Percentiles rank a stretch among this genome's conserved stretches.
Conservation (phyloP, 768 basidiomycete genomes). For the Leucosporidium creatinivorum region DNA sequence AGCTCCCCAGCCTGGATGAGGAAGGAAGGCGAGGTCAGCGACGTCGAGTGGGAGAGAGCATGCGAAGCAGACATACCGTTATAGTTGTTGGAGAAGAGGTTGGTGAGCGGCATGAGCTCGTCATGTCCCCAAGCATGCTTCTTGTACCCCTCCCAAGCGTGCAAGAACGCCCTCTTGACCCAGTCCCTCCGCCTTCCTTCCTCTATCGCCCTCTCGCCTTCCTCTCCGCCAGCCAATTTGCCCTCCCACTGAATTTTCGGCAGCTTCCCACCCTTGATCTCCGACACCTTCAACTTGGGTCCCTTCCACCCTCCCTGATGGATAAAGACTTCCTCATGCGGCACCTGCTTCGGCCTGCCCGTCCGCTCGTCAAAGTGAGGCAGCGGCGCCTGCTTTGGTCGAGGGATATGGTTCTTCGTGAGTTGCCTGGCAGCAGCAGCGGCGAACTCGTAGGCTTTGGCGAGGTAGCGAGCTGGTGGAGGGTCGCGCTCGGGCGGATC, state of each 20-base stretch:
- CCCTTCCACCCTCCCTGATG: neutral
- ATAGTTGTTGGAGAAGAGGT: conserved; percentile 27
- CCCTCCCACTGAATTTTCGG: neutral
- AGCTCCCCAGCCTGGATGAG: conserved; percentile 33
- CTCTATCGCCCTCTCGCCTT: neutral
- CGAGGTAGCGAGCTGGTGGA: neutral
- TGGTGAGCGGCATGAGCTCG: conserved; percentile 26
- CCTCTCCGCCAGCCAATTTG: neutral
- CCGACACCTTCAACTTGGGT: neutral
- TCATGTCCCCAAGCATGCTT: conserved; percentile 31
- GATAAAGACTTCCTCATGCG: neutral
- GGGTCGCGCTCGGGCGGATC: neutral
- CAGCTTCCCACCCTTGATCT: neutral
- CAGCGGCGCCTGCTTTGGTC: neutral
- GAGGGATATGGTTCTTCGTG: too few relatives aligned
- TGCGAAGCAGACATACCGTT: conserved; percentile 22
- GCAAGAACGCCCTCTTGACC: conserved; percentile 24
- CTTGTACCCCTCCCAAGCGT: conserved; percentile 35
- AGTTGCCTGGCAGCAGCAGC: neutral
- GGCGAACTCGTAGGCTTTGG: neutral
- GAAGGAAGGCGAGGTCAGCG: neutral
- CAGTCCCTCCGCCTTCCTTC: neutral
- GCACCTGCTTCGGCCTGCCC: neutral
- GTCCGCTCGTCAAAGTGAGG: neutral
- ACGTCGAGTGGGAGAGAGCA: neutral